These are phyloP conservation scores for Escallonia rubra DNA, from an alignment of 129 eudicot genomes.

Conservation along the genomic window DNA sequence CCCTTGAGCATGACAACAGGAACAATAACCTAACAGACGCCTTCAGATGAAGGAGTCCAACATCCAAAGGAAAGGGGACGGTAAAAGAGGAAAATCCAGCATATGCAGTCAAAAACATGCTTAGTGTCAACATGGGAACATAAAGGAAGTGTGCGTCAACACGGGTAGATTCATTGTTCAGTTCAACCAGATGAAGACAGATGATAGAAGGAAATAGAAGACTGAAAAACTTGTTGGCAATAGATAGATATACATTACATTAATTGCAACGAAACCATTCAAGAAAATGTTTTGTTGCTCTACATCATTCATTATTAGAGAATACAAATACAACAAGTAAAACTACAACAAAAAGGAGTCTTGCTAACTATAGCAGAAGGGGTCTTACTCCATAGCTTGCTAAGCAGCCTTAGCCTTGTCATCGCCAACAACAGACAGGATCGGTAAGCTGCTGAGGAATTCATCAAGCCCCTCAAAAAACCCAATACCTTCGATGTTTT, in stretches of 20 bases:
- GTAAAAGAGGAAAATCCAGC: too few relatives aligned
- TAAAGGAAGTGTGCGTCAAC: background rate
- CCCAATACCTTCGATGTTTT: conserved; percentile 58
- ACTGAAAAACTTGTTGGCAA: conserved; percentile 9
- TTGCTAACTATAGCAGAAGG: too few relatives aligned
- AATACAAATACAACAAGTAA: background rate
- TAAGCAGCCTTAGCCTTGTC: conserved; percentile 73
- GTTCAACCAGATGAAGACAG: background rate
- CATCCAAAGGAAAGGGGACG: too few relatives aligned
- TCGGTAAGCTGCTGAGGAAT: conserved; percentile 69
- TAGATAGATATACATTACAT: conserved; percentile 13
- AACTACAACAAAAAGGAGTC: too few relatives aligned
- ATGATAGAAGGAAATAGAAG: background rate
- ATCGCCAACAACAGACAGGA: conserved; percentile 58
- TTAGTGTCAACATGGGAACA: background rate
- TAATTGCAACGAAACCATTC: conserved; percentile 8
- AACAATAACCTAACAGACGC: too few relatives aligned
- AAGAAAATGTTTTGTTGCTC: conserved; percentile 20
- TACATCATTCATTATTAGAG: conserved; percentile 20
- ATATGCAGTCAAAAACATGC: background rate
- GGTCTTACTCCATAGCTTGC: conserved; percentile 1
- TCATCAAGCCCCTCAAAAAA: conserved; percentile 91
- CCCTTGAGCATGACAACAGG: too few relatives aligned
- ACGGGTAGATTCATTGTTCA: background rate
- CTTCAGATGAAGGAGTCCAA: too few relatives aligned